phyloP scores from a whole-genome alignment of 495 filamentous ascomycete species.

The Penicillium pancosmium region DNA sequence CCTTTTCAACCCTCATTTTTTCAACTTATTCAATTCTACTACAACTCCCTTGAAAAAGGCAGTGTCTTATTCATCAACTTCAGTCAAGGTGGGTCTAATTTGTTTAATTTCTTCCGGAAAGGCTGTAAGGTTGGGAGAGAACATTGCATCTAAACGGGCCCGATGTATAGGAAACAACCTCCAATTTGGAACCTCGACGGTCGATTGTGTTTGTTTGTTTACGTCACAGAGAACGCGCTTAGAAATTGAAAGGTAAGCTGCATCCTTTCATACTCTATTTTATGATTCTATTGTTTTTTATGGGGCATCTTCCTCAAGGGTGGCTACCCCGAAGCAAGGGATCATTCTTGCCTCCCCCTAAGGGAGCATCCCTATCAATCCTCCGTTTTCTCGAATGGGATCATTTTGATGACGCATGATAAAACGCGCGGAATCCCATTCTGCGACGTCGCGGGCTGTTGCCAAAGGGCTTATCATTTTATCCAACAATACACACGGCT shows the following conservation, averaged over 20 bases:
- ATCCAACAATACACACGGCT: constrained; percentile 7
- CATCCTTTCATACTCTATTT: constrained; percentile 16
- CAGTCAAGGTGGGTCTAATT: neutral
- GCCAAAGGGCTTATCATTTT: constrained; percentile 5
- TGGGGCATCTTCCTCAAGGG: constrained; percentile 9
- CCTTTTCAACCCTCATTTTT: neutral
- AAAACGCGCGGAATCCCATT: constrained; percentile 17
- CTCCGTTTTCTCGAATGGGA: constrained; percentile 17
- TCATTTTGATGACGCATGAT: constrained; percentile 17
- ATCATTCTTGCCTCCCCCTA: constrained; percentile 15
- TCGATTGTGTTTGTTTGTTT: constrained; percentile 25
- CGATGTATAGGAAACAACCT: constrained; percentile 1
- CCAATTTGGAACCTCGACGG: constrained; percentile 8
- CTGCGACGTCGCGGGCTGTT: constrained; percentile 11
- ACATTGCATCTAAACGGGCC: neutral
- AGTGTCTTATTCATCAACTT: neutral
- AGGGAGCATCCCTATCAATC: constrained; percentile 23
- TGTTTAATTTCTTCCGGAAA: neutral
- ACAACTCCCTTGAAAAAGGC: neutral
- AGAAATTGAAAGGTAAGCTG: constrained; percentile 24
- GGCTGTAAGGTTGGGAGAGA: neutral
- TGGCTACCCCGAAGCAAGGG: constrained; percentile 28
- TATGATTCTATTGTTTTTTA: constrained; percentile 8
- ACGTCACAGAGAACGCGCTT: constrained; percentile 27
- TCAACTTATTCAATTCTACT: neutral